Conservation (phyloP, 805 yeast species). For the Cyberlindnera maclurae region DNA sequence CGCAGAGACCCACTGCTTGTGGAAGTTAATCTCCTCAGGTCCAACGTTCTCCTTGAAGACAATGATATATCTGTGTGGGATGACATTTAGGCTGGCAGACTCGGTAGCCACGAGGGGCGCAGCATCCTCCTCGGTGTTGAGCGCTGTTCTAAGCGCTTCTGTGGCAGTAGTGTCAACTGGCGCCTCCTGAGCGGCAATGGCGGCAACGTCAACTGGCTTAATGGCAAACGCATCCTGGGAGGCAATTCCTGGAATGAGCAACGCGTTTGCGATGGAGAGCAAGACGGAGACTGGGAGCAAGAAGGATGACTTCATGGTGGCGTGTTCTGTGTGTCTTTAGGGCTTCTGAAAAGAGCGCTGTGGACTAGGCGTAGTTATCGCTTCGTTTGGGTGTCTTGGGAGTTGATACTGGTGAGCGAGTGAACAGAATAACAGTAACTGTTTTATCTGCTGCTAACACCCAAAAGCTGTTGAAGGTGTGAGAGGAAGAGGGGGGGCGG, state of each 20-base stretch:
- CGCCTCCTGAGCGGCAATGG: conserved; percentile 14
- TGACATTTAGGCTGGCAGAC: conserved; percentile 36
- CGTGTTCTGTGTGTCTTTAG: background rate
- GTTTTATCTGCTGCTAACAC: no score
- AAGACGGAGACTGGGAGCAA: conserved; percentile 29
- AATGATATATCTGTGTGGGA: conserved; percentile 76
- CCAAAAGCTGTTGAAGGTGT: no score
- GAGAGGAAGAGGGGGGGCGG: no score
- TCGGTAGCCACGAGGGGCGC: conserved; percentile 42
- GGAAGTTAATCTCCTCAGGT: conserved; percentile 50
- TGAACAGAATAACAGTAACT: no score
- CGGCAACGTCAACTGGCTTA: conserved; percentile 7
- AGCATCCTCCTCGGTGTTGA: conserved; percentile 17
- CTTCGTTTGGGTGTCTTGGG: no score
- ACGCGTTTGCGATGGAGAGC: conserved; percentile 37
- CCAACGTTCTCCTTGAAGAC: conserved; percentile 66
- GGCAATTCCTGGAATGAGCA: conserved; percentile 55
- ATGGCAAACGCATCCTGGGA: conserved; percentile 31
- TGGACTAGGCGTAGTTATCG: no score
- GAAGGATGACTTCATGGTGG: conserved; percentile 14
- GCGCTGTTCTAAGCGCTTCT: conserved; percentile 1
- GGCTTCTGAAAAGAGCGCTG: no score
- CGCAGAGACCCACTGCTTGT: conserved; percentile 57
- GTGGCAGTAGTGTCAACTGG: conserved; percentile 13
- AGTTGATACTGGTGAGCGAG: no score